A percentile compares a stretch with the other conserved stretches of the same genome.
phyloP scores from a whole-genome alignment of 2,329 filamentous ascomycete species.

The Calonectria leucothoes region DNA sequence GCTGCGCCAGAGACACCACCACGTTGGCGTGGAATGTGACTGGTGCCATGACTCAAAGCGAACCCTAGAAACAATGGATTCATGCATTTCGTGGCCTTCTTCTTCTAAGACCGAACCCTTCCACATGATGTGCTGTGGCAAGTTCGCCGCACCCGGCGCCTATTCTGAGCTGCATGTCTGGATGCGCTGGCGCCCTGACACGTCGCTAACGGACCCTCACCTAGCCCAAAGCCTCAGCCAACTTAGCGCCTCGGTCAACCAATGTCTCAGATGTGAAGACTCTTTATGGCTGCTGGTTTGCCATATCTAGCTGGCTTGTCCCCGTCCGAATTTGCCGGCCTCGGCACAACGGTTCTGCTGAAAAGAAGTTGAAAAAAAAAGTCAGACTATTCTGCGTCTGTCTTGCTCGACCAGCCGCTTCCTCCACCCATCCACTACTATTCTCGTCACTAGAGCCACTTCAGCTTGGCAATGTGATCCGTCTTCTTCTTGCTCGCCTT shows the following conservation, averaged over 20 bases:
- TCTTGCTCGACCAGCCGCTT: neutral
- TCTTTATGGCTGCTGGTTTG: slow-evolving; percentile 12
- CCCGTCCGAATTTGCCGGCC: slow-evolving; percentile 3
- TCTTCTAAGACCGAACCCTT: slow-evolving; percentile 7
- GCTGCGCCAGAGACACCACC: slow-evolving; percentile 34
- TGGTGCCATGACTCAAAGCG: slow-evolving; percentile 41
- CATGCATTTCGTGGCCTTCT: slow-evolving; percentile 9
- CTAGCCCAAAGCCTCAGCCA: slow-evolving; percentile 38
- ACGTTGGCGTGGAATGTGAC: slow-evolving; percentile 42
- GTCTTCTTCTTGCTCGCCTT: slow-evolving; percentile 91
- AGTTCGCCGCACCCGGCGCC: slow-evolving; percentile 37
- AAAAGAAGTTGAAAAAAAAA: neutral
- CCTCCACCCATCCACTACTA: neutral
- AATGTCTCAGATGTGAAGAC: slow-evolving; percentile 41
- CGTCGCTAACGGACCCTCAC: slow-evolving; percentile 16
- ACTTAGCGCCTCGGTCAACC: slow-evolving; percentile 26
- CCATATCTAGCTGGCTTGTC: neutral
- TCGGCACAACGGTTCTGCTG: slow-evolving; percentile 1
- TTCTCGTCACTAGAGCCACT: slow-evolving; percentile 68
- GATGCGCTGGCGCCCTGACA: slow-evolving; percentile 36
- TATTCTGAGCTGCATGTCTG: slow-evolving; percentile 37
- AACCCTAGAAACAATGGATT: slow-evolving; percentile 31
- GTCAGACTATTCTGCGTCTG: slow-evolving; percentile 6
- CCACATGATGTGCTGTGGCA: slow-evolving; percentile 41
- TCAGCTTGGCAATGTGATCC: slow-evolving; percentile 92